Percentiles rank a stretch among this genome's conserved stretches.
These are phyloP conservation scores for Citrus sinensis DNA, from an alignment of 345 rosid genomes.

Conservation along the genomic window DVS_A1.0 CM039163.1:39366001-39366500, in stretches of 20 bases:
- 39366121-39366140: no score
- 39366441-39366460: constrained; percentile 29
- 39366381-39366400: constrained; percentile 24
- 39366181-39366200: no score
- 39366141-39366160: no score
- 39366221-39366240: constrained; percentile 20
- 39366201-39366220: background rate
- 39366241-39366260: constrained; percentile 27
- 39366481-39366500: background rate
- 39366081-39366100: no score
- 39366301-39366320: constrained; percentile 14
- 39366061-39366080: no score
- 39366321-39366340: constrained; percentile 42
- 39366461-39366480: background rate
- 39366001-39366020: no score
- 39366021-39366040: no score
- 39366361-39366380: constrained; percentile 28
- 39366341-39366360: background rate
- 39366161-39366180: no score
- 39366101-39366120: no score
- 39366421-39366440: background rate
- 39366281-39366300: constrained; percentile 25
- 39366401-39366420: background rate
- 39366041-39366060: no score
- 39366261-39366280: constrained; percentile 22